Evolutionary conservation across 345 rosid genomes (phyloP).

Genomic region (Linum lewisii): DNA sequence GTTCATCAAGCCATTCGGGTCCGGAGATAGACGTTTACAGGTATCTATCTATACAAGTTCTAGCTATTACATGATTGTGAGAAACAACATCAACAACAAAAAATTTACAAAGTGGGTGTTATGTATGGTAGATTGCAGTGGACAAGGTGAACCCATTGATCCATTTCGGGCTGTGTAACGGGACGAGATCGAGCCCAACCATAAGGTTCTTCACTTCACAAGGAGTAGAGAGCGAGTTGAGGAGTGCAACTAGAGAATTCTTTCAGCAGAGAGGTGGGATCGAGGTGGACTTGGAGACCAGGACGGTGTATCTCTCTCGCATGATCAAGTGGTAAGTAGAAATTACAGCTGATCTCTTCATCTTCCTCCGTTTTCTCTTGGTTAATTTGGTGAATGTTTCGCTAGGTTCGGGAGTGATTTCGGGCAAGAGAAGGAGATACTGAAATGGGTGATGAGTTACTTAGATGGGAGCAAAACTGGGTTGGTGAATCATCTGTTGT

Average conservation of each 20-base stretch:
- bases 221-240: slow-evolving; percentile 59
- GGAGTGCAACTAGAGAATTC: slow-evolving; percentile 62
- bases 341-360: neutral
- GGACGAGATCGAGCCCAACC: slow-evolving; percentile 68
- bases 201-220: slow-evolving; percentile 68
- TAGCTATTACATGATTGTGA: no score
- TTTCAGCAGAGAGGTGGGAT: slow-evolving; percentile 57
- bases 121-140: slow-evolving; percentile 44
- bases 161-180: slow-evolving; percentile 84
- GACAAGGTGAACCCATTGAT: slow-evolving; percentile 57
- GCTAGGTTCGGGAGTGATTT: slow-evolving; percentile 69
- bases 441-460: slow-evolving; percentile 62
- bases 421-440: slow-evolving; percentile 53
- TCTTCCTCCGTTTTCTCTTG: neutral
- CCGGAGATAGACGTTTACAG: slow-evolving; percentile 46
- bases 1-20: slow-evolving; percentile 45
- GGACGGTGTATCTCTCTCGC: slow-evolving; percentile 50
- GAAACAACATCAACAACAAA: no score
- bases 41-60: no score
- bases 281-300: slow-evolving; percentile 47
- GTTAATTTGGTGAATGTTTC: no score
- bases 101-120: no score
- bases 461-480: slow-evolving; percentile 65
- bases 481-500: slow-evolving; percentile 58
- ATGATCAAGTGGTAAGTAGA: slow-evolving; percentile 64